Conservation (phyloP, 306 rosid species). For the Ormosia emarginata region DNA sequence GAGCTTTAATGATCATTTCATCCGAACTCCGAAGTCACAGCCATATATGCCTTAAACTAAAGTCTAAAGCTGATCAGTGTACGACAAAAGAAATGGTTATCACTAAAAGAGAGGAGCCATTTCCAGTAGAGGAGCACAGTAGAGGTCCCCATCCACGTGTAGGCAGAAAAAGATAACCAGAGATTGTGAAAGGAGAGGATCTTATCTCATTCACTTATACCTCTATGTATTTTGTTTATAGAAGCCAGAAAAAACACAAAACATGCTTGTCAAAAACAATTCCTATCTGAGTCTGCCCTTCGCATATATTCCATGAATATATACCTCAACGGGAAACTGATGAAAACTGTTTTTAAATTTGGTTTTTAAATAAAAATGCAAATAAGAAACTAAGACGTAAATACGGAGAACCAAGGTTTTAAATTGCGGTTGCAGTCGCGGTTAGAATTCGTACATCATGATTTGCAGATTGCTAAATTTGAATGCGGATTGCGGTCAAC, state of each 20-base stretch:
- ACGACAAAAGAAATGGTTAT: not conserved
- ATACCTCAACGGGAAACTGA: not conserved
- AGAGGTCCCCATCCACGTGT: conserved; percentile 25
- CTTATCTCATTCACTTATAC: not conserved
- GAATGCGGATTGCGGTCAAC: too few relatives aligned
- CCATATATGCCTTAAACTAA: conserved; percentile 17
- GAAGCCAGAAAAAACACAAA: conserved; percentile 20
- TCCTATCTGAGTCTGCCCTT: not conserved
- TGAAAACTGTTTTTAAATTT: too few relatives aligned
- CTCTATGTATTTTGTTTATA: not conserved
- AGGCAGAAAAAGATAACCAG: not conserved
- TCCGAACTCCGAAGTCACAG: conserved; percentile 17
- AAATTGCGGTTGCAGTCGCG: too few relatives aligned
- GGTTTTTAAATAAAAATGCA: too few relatives aligned
- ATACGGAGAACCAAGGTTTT: too few relatives aligned
- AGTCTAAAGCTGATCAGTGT: conserved; percentile 6
- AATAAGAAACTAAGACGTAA: too few relatives aligned
- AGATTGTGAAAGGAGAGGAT: not conserved
- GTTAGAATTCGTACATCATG: too few relatives aligned
- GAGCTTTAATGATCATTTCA: conserved; percentile 21
- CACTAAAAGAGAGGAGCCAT: not conserved
- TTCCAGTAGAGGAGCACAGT: not conserved
- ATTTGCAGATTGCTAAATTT: too few relatives aligned
- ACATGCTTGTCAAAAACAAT: conserved; percentile 29
- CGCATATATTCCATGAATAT: not conserved